Base-by-base conservation (phyloP, 371 early-diverging fungal genomes). In the Phascolomyces articulosus region DNA sequence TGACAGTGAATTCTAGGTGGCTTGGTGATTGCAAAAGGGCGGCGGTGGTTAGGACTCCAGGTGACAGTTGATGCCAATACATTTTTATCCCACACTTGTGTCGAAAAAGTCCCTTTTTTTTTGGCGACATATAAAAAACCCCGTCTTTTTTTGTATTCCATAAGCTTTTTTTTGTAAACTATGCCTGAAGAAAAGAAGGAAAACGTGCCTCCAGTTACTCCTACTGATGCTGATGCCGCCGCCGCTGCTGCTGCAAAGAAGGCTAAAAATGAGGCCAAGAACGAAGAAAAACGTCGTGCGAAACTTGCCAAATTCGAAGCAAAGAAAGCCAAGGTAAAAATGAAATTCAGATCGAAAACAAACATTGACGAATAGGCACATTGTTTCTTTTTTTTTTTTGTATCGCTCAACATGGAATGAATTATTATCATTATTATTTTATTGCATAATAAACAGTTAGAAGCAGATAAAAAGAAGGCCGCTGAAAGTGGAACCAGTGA, bases 251-350 rank as follows among this genome's bases (percentile, higher is more conserved):
- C 68, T 51, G 78, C 78, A 27, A 80, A 82, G 58, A 88, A 88
- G 75, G 80, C 87, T 28, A 91, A 90, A 68, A 93, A 91, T 65
- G 90, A 90, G 38, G 90, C 86, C 44, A 90, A 91, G 80, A 96
- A 97, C 67, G 95, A 96, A 70, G 95, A 94, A 71, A 96, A 97
- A 79, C 91, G 93, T 71, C 78, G 78, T 57, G 96, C 93, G 47
- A 98, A 98, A 78, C 77, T 96, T 65, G 97, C 91, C 58, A 99
- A 99, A 82, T 95, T 96, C 75, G 78, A 86, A 70, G 94, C 94
- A 31, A 98, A 97, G 83, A 89, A 96, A 75, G 90, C 92, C 69
- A 71, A 76, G 77, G 79, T 79, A 55, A 60, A 31, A 9, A 60
- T 3, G 44, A n/a, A 40, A 31, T 40, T 40, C 16, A 0, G 20